Percentiles rank a stretch among this genome's conserved stretches.
phyloP scores from a whole-genome alignment of 1,284 basidiomycete genomes.

The Neolentinus lepideus region DNA sequence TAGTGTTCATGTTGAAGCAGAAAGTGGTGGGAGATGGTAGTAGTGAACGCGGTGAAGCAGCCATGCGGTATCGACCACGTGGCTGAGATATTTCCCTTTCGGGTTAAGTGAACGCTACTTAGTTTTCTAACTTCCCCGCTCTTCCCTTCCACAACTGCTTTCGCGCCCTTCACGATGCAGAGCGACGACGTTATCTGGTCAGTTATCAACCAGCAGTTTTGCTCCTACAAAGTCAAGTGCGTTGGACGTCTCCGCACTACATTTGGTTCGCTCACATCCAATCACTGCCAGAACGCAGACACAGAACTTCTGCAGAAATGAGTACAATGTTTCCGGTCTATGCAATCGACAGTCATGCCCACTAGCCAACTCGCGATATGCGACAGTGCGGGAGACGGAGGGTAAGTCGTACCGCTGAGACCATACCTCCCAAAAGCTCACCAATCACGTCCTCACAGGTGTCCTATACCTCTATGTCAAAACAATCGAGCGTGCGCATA shows the following conservation, averaged over 20 bases:
- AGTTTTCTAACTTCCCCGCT: not conserved
- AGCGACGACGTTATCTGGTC: conserved; percentile 97
- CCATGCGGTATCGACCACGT: not conserved
- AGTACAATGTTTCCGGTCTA: conserved; percentile 98
- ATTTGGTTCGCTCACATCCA: conserved; percentile 8
- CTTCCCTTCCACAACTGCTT: not conserved
- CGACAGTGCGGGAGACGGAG: conserved; percentile 94
- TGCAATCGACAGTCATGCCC: conserved; percentile 97
- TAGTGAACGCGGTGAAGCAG: not conserved
- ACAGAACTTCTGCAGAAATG: conserved; percentile 97
- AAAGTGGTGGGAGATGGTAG: not conserved
- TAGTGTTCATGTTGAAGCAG: not conserved
- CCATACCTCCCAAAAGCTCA: not conserved
- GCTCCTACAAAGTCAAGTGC: conserved; percentile 97
- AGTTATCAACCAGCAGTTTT: conserved; percentile 89
- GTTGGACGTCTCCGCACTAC: conserved; percentile 21
- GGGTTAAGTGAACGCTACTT: not conserved
- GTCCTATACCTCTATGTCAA: conserved; percentile 95
- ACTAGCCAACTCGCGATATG: conserved; percentile 93
- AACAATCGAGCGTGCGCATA: conserved; percentile 95
- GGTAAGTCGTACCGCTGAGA: conserved; percentile 40
- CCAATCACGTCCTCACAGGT: conserved; percentile 37
- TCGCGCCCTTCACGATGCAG: conserved; percentile 44
- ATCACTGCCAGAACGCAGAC: conserved; percentile 65
- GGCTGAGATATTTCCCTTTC: not conserved